Percentiles rank a stretch among this genome's conserved stretches.
Conservation (phyloP, 2,329 filamentous ascomycete genomes). For the Aspergillus pseudoglaucus region DNA sequence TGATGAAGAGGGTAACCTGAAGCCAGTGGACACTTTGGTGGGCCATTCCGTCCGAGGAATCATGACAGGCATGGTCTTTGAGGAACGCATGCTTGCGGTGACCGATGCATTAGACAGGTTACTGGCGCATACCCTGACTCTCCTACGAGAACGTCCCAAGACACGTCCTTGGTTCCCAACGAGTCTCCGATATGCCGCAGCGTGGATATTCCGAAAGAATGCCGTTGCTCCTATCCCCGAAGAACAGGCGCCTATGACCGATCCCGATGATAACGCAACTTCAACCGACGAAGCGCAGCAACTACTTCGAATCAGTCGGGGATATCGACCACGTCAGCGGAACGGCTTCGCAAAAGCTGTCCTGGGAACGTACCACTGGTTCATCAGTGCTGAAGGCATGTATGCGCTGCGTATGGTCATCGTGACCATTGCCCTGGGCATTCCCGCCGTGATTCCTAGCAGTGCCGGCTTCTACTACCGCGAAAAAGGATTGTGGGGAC, state of each 20-base stretch:
- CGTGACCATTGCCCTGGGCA: slow-evolving; percentile 40
- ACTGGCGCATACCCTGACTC: slow-evolving; percentile 30
- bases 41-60: slow-evolving; percentile 29
- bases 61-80: slow-evolving; percentile 43
- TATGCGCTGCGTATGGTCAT: slow-evolving; percentile 44
- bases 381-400: slow-evolving; percentile 36
- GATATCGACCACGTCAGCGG: slow-evolving; percentile 21
- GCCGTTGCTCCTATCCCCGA: slow-evolving; percentile 18
- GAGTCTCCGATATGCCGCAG: slow-evolving; percentile 33
- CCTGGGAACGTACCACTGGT: slow-evolving; percentile 33
- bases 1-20: slow-evolving; percentile 36
- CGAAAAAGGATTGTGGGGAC: slow-evolving; percentile 47
- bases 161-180: slow-evolving; percentile 40
- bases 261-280: slow-evolving; percentile 23
- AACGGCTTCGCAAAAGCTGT: slow-evolving; percentile 20
- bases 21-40: slow-evolving; percentile 2
- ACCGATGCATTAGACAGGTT: slow-evolving; percentile 28
- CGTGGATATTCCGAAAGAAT: slow-evolving; percentile 33
- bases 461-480: slow-evolving; percentile 47
- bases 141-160: slow-evolving; percentile 30
- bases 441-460: slow-evolving; percentile 39
- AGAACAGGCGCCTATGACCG: slow-evolving; percentile 9
- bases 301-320: slow-evolving; percentile 32
- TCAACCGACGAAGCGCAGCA: slow-evolving; percentile 31
- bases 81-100: slow-evolving; percentile 36